Conservation (phyloP, 495 filamentous ascomycete genomes). For the Penicillium coffeae region DNA sequence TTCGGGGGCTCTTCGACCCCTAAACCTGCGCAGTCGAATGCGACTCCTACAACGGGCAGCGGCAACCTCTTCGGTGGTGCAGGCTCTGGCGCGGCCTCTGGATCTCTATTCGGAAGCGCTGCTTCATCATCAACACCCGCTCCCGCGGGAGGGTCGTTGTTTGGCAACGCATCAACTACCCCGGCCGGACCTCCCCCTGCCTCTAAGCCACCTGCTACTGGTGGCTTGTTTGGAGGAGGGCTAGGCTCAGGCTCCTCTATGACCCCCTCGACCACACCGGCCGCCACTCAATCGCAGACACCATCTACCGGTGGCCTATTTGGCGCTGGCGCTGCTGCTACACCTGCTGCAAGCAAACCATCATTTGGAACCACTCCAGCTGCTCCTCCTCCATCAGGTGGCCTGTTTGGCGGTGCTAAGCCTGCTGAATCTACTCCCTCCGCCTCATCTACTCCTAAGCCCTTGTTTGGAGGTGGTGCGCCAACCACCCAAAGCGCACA, state of each 20-base stretch:
- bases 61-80: slow-evolving; percentile 49
- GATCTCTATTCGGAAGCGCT: slow-evolving; percentile 36
- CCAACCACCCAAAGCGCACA: slow-evolving; percentile 16
- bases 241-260: slow-evolving; percentile 21
- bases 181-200: slow-evolving; percentile 60
- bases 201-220: slow-evolving; percentile 31
- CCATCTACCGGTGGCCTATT: slow-evolving; percentile 28
- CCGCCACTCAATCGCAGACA: slow-evolving; percentile 26
- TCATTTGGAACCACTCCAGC: slow-evolving; percentile 33
- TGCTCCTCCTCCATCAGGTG: slow-evolving; percentile 21
- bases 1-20: slow-evolving; percentile 36
- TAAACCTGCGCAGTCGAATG: slow-evolving; percentile 34
- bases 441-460: slow-evolving; percentile 18
- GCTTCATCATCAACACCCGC: slow-evolving; percentile 34
- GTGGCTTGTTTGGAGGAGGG: slow-evolving; percentile 37
- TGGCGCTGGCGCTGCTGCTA: slow-evolving; percentile 16
- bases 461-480: slow-evolving; percentile 36
- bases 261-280: slow-evolving; percentile 25
- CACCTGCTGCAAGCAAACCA: slow-evolving; percentile 15
- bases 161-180: slow-evolving; percentile 56
- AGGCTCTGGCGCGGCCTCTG: slow-evolving; percentile 14
- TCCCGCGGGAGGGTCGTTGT: slow-evolving; percentile 35
- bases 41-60: slow-evolving; percentile 32
- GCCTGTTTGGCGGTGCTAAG: slow-evolving; percentile 42
- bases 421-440: slow-evolving; percentile 41